Base-by-base conservation (phyloP, 164 flowering plant species). In the Chimonanthus salicifolius region DNA sequence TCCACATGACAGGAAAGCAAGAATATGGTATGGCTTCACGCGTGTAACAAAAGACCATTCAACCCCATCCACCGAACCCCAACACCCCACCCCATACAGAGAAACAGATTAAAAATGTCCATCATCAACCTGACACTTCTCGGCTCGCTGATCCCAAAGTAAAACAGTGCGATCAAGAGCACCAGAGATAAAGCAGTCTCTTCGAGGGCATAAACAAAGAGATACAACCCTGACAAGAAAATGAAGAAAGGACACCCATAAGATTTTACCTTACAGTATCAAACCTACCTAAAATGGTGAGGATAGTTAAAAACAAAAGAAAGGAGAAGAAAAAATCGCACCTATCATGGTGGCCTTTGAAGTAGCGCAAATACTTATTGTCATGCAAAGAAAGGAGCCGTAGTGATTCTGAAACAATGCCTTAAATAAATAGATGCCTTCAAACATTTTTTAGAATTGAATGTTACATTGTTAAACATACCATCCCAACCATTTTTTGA, bases 401-500 rank as follows among this genome's bases (percentile, higher is more conserved):
- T 79, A 96, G 74, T 47, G 98, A 94, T 84, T 96, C 99, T 95
- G 88, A 72, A 83, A 3, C 54, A 77, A 65, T 43, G n/a, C 46
- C 74, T 20, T 46, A 50, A 58, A 71, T 54, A 70, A 80, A 62
- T 68, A 54, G 18, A 63, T 33, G 16, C 48, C 73, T 49, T 58
- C 64, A 76, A 63, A 72, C 3, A 70, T 46, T 49, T 20, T 54
- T 51, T 18, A 72, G 6, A 6, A 21, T 7, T 69, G 15, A 51
- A 44, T 6, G 18, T 33, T 15, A 11, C 8, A 9, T 7, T 15
- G 58, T 72, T 50, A 62, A 73, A 72, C 93, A 54, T 89, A 93
- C 99, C 99, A 82, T 96, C 99, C 99, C 99, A 94, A n/a, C 98
- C 99, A 87, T 96, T 96, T 81, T 90, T 96, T 33, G 99, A 96